Conservation (phyloP, 768 basidiomycete genomes). For the Lanmaoa pseudosensibilis region DNA sequence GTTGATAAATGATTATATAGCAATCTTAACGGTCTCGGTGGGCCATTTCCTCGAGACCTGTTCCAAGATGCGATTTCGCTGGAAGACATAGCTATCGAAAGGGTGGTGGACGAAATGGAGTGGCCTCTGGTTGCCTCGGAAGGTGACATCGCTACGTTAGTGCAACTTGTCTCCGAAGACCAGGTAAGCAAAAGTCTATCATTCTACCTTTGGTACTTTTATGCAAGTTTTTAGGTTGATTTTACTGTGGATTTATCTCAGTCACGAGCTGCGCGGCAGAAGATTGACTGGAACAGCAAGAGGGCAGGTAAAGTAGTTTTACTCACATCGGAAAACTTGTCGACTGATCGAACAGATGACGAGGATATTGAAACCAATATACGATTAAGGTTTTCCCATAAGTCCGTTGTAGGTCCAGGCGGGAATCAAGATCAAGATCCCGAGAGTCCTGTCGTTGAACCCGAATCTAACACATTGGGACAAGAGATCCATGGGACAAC, state of each 20-base stretch:
- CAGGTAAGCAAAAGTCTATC: constrained; percentile 46
- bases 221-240: constrained; percentile 51
- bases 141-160: constrained; percentile 74
- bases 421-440: constrained; percentile 11
- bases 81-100: constrained; percentile 52
- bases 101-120: constrained; percentile 58
- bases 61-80: constrained; percentile 70
- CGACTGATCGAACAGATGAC: constrained; percentile 54
- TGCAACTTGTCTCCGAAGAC: constrained; percentile 80
- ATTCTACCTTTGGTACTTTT: not conserved
- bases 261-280: constrained; percentile 52
- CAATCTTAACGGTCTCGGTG: constrained; percentile 67
- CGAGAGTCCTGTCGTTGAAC: constrained; percentile 14
- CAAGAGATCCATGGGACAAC: constrained; percentile 44
- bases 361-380: constrained; percentile 79
- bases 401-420: constrained; percentile 12
- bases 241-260: constrained; percentile 69
- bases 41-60: constrained; percentile 59
- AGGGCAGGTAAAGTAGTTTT: constrained; percentile 61
- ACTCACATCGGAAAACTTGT: not conserved
- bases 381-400: constrained; percentile 41
- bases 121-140: constrained; percentile 82
- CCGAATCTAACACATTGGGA: constrained; percentile 14
- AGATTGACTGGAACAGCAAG: constrained; percentile 84
- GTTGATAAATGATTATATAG: constrained; percentile 35